Evolutionary conservation across 148 eudicot genomes (phyloP).

Genomic region (Spergularia marina): DNA sequence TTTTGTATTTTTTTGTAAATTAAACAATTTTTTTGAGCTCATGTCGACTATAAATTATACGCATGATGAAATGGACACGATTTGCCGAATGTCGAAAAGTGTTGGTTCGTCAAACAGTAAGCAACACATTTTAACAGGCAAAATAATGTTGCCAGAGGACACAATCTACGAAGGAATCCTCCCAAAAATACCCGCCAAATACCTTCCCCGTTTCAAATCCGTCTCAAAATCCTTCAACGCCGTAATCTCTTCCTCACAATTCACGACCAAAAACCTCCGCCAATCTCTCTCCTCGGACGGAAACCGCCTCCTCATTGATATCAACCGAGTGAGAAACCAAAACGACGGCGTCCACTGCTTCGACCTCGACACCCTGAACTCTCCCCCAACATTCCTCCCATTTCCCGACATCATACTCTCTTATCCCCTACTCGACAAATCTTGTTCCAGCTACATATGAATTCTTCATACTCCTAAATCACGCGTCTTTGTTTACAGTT

Average conservation of each 20-base stretch:
- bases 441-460: no score
- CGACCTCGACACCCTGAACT: not conserved
- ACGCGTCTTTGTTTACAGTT: not conserved
- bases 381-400: not conserved
- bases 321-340: not conserved
- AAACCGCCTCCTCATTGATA: conserved; percentile 1
- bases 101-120: no score
- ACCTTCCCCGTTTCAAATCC: conserved; percentile 5
- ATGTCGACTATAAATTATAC: no score
- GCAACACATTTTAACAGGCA: no score
- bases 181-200: not conserved
- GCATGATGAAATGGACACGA: no score
- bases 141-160: no score
- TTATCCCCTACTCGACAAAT: not conserved
- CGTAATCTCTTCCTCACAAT: not conserved
- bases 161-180: not conserved
- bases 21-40: no score
- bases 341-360: not conserved
- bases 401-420: not conserved
- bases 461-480: no score
- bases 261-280: conserved; percentile 1
- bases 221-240: conserved; percentile 10
- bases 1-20: no score
- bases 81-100: no score
- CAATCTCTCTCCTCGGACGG: not conserved